A percentile compares a stretch with the other conserved stretches of the same genome.
These are phyloP conservation scores for Metschnikowia bowlesiae DNA, from an alignment of 805 yeast species.

Conservation along the genomic window DNA sequence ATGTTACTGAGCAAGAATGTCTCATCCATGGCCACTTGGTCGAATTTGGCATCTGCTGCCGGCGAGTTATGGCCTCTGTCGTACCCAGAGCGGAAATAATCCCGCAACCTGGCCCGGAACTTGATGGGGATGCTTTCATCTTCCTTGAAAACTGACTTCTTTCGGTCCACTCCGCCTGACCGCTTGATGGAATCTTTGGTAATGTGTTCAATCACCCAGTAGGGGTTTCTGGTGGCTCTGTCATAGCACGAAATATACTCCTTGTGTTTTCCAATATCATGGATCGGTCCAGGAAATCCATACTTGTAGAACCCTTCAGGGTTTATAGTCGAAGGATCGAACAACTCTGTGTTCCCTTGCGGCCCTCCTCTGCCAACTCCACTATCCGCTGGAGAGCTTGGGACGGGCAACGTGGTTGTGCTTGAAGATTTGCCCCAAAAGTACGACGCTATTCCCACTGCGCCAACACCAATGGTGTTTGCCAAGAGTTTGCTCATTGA, in stretches of 20 bases:
- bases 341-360: constrained; percentile 7
- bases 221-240: constrained; percentile 79
- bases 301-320: constrained; percentile 84
- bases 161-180: constrained; percentile 61
- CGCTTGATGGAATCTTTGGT: constrained; percentile 63
- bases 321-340: constrained; percentile 41
- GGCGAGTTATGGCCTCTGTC: constrained; percentile 98
- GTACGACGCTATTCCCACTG: constrained; percentile 37
- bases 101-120: constrained; percentile 74
- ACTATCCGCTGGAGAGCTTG: constrained; percentile 8
- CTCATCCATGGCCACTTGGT: constrained; percentile 90
- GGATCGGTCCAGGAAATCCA: constrained; percentile 94
- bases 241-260: constrained; percentile 88
- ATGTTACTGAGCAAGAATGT: constrained; percentile 87
- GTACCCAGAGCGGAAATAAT: constrained; percentile 91
- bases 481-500: constrained; percentile 26
- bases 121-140: constrained; percentile 74
- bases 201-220: constrained; percentile 86
- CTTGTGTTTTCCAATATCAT: constrained; percentile 66
- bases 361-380: constrained; percentile 5
- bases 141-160: constrained; percentile 78
- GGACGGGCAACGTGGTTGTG: constrained; percentile 10
- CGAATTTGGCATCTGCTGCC: constrained; percentile 93
- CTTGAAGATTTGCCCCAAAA: constrained; percentile 36
- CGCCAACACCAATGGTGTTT: constrained; percentile 32